These are phyloP conservation scores for Globisporangium paroecandrum DNA, from an alignment of 352 stramenopile genomes.

Conservation along the genomic window DNA sequence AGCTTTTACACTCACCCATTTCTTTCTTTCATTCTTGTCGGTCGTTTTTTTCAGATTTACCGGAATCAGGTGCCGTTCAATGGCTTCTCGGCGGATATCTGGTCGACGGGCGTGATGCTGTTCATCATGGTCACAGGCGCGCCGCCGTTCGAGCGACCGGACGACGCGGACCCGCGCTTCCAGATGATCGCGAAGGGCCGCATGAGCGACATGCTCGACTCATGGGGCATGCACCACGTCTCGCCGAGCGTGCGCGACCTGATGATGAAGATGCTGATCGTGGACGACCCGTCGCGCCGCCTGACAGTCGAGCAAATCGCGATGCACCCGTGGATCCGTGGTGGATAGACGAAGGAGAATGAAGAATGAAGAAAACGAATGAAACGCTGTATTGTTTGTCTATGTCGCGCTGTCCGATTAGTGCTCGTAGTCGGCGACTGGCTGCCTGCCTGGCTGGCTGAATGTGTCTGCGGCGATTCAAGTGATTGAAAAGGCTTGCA, in stretches of 20 bases:
- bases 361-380: constrained; percentile 6
- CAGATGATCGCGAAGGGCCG: constrained; percentile 81
- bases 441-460: background rate
- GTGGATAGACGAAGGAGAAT: constrained; percentile 33
- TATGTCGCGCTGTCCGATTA: background rate
- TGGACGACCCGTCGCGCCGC: constrained; percentile 69
- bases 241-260: constrained; percentile 70
- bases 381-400: background rate
- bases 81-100: constrained; percentile 91
- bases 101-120: constrained; percentile 92
- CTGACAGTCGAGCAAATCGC: constrained; percentile 83
- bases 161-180: constrained; percentile 78
- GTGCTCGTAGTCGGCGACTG: background rate
- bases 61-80: constrained; percentile 90
- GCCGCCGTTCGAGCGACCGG: constrained; percentile 87
- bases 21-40: background rate
- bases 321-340: constrained; percentile 77
- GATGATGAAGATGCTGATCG: constrained; percentile 75
- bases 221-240: constrained; percentile 82
- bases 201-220: constrained; percentile 84
- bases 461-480: background rate
- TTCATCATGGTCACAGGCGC: constrained; percentile 95
- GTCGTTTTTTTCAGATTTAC: constrained; percentile 55
- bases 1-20: constrained; percentile 3
- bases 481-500: background rate